phyloP scores from a whole-genome alignment of 345 rosid species.

The Pugionium dolabratum region DNA sequence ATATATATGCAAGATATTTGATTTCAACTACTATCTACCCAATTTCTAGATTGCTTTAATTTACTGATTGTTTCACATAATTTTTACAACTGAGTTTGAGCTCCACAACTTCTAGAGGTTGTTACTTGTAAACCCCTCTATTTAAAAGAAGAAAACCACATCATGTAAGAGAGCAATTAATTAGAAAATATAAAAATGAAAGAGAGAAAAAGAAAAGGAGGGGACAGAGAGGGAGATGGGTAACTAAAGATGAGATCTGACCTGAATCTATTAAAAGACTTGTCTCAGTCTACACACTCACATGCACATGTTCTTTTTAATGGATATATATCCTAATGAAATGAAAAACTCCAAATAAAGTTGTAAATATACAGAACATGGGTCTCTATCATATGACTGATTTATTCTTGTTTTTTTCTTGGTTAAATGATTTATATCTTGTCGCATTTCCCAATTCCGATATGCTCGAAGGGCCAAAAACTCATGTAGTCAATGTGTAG shows the following conservation, averaged over 20 bases:
- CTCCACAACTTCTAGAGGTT: too few species aligned
- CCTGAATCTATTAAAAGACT: slow-evolving; percentile 30
- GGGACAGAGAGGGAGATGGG: slow-evolving; percentile 29
- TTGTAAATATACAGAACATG: slow-evolving; percentile 18
- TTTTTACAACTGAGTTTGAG: too few species aligned
- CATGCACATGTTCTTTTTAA: slow-evolving; percentile 30
- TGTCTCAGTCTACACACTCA: slow-evolving; percentile 32
- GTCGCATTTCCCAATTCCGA: slow-evolving; percentile 4
- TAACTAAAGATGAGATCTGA: slow-evolving; percentile 29
- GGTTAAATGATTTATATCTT: neutral
- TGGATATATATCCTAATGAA: neutral
- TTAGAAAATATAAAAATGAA: neutral
- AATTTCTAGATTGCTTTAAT: too few species aligned
- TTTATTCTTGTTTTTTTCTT: neutral
- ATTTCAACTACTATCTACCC: too few species aligned
- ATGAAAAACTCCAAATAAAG: neutral
- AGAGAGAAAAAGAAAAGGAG: slow-evolving; percentile 1
- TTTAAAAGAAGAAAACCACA: too few species aligned
- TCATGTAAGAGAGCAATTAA: too few species aligned
- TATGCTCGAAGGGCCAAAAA: neutral
- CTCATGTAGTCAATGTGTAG: neutral
- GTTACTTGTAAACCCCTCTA: too few species aligned
- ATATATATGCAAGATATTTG: too few species aligned
- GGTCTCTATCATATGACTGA: slow-evolving; percentile 28
- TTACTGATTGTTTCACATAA: too few species aligned